Conservation (phyloP, 768 basidiomycete genomes). For the Hericium alpestre region DNA sequence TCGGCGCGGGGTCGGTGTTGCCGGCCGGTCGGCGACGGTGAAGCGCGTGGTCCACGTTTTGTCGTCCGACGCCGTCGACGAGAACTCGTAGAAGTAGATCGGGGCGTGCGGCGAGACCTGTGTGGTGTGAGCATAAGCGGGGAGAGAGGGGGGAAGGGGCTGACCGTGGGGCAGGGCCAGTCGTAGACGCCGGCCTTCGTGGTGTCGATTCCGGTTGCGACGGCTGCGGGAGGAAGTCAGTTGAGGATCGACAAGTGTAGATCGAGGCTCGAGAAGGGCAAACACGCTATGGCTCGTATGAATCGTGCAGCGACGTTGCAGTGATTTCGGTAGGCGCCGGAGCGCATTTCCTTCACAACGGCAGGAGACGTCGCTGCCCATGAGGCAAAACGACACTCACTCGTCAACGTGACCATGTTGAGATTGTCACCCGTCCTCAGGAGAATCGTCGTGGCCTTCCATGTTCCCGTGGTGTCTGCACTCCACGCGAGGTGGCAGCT, state of each 20-base stretch:
- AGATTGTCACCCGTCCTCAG: slow-evolving; percentile 74
- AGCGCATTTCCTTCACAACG: neutral
- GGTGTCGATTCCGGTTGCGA: slow-evolving; percentile 49
- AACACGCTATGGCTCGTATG: neutral
- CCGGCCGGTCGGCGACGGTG: slow-evolving; percentile 50
- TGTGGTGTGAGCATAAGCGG: neutral
- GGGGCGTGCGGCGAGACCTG: slow-evolving; percentile 54
- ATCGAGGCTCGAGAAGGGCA: neutral
- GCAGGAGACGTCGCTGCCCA: neutral
- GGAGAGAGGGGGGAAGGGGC: slow-evolving; percentile 11
- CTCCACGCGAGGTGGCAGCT: slow-evolving; percentile 51
- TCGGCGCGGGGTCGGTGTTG: slow-evolving; percentile 34
- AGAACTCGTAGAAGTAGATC: slow-evolving; percentile 79
- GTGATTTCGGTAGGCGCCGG: neutral
- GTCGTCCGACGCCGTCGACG: slow-evolving; percentile 29
- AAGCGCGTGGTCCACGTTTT: slow-evolving; percentile 67
- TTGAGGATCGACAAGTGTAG: neutral
- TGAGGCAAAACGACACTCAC: slow-evolving; percentile 28
- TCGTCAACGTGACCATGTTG: slow-evolving; percentile 55
- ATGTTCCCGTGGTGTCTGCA: slow-evolving; percentile 44
- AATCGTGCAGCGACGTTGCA: neutral
- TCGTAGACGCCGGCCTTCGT: slow-evolving; percentile 32
- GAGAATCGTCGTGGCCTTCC: slow-evolving; percentile 66
- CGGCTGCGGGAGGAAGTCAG: slow-evolving; percentile 32
- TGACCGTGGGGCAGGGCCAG: slow-evolving; percentile 59